Evolutionary conservation across 176 grass and related monocot genomes (phyloP).

Genomic region (Cocos nucifera): DNA sequence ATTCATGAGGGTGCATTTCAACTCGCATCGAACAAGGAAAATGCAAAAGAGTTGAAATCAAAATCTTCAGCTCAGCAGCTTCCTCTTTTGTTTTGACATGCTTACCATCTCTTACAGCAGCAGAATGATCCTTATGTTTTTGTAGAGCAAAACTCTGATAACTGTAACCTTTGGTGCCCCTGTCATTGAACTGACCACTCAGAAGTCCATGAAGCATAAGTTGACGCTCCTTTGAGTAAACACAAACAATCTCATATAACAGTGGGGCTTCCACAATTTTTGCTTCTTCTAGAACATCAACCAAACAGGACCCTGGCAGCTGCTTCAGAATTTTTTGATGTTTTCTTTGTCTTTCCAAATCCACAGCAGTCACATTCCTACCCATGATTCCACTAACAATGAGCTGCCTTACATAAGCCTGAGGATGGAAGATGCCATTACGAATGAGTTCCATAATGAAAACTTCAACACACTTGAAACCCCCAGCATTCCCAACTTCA

Average conservation of each 20-base stretch:
- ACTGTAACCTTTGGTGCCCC: conserved; percentile 26
- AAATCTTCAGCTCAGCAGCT: conserved; percentile 57
- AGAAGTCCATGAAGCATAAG: conserved; percentile 71
- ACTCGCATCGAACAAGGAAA: conserved; percentile 33
- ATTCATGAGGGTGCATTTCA: conserved; percentile 39
- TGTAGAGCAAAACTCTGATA: conserved; percentile 29
- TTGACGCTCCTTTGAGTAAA: conserved; percentile 84
- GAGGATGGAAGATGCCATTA: conserved; percentile 83
- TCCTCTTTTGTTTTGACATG: conserved; percentile 42
- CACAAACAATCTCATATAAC: conserved; percentile 46
- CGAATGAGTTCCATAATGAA: conserved; percentile 74
- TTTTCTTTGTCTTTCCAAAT: conserved; percentile 70
- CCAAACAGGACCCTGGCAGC: conserved; percentile 60
- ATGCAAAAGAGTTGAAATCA: conserved; percentile 55
- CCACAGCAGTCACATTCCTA: conserved; percentile 48
- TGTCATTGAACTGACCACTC: conserved; percentile 33
- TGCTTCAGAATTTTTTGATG: conserved; percentile 88
- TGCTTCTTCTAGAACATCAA: conserved; percentile 76
- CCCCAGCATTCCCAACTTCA: conserved; percentile 63
- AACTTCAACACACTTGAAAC: conserved; percentile 64
- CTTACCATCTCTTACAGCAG: conserved; percentile 38
- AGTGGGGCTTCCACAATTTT: conserved; percentile 40
- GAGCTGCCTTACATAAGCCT: conserved; percentile 92
- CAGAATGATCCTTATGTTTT: conserved; percentile 33
- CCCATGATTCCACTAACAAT: conserved; percentile 91